Conservation (phyloP, 2,329 filamentous ascomycete genomes). For the Ophiostoma quercus region DNA sequence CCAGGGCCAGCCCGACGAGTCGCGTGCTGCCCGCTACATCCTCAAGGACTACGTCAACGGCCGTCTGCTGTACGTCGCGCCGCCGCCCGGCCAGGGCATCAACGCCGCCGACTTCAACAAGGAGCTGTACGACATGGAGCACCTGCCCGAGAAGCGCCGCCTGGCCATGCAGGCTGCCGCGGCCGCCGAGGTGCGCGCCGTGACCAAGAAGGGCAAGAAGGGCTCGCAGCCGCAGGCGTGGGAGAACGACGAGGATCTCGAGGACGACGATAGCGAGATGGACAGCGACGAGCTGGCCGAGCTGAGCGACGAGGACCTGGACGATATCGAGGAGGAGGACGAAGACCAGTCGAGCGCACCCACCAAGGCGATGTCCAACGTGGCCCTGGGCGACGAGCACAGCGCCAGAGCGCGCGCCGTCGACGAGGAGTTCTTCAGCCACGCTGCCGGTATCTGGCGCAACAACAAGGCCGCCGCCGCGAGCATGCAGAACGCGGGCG, state of each 20-base stretch:
- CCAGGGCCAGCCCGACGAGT: conserved; percentile 87
- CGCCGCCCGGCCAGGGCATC: conserved; percentile 61
- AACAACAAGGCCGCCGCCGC: neutral
- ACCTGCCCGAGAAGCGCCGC: conserved; percentile 77
- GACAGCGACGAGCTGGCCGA: conserved; percentile 18
- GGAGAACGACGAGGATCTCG: conserved; percentile 5
- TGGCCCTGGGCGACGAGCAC: conserved; percentile 49
- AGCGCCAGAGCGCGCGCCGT: conserved; percentile 64
- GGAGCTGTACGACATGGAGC: conserved; percentile 77
- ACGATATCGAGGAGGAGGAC: neutral
- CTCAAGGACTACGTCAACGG: conserved; percentile 97
- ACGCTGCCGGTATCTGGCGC: conserved; percentile 38
- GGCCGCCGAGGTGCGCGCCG: conserved; percentile 13
- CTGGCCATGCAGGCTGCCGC: conserved; percentile 53
- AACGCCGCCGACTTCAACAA: conserved; percentile 76
- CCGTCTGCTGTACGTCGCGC: conserved; percentile 86
- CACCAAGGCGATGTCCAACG: conserved; percentile 39
- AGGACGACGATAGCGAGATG: conserved; percentile 3
- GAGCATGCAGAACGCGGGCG: neutral
- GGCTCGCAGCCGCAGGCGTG: conserved; percentile 12
- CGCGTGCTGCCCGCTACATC: conserved; percentile 79
- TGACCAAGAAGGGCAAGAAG: conserved; percentile 3
- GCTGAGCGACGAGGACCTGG: conserved; percentile 17
- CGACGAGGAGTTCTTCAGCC: conserved; percentile 79
- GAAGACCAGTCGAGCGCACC: neutral